Evolutionary conservation across 2,329 filamentous ascomycete species (phyloP), one percentile per base, ranked within the genome.

Genomic region (Bipolaris zeicola): DNA sequence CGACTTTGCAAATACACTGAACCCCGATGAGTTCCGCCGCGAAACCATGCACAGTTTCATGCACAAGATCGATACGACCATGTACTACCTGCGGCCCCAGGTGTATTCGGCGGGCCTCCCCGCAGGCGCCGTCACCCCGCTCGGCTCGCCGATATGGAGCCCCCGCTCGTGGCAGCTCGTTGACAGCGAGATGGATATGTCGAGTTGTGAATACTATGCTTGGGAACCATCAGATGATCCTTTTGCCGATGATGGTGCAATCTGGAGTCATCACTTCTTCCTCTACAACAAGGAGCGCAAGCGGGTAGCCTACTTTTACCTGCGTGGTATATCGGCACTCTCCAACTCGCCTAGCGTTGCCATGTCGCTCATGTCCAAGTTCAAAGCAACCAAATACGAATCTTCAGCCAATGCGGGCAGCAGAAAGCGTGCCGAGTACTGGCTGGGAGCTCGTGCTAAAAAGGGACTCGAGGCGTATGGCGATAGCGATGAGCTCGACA

Each of bases 221-320:
- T 99, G 96, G 78, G 86, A 89, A 49, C 95, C 95, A 0, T 89
- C 92, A 38, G 91, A 93, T 59, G 93, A 96, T 70, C 92, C 92
- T 0, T 96, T 96, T 68, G 92, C 92, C 61, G 93, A 96, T 60
- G 92, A 97, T 71, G 91, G 91, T 60, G 89, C 93, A 8, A 93
- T 99, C 61, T 99, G 94, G 94, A 92, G 91, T 47, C 83, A 93
- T 61, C 93, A 98, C 76, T 97, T 96, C 77, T 96, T 99, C 81
- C 96, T 98, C 77, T 98, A 97, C 84, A 97, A 96, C 81, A 94
- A 94, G 70, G 82, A 88, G 24, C 85, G 89, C 71, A 98, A 98
- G 80, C 87, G 95, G 39, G 94, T 99, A 16, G 93, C 92, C 58
- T 99, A 99, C 74, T 80, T 99, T 43, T 96, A 97, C 71, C 85